Evolutionary conservation across 1,139 yeast genomes (phyloP), one percentile per base, ranked within the genome.

Genomic region (Candida labiduridarum): DNA sequence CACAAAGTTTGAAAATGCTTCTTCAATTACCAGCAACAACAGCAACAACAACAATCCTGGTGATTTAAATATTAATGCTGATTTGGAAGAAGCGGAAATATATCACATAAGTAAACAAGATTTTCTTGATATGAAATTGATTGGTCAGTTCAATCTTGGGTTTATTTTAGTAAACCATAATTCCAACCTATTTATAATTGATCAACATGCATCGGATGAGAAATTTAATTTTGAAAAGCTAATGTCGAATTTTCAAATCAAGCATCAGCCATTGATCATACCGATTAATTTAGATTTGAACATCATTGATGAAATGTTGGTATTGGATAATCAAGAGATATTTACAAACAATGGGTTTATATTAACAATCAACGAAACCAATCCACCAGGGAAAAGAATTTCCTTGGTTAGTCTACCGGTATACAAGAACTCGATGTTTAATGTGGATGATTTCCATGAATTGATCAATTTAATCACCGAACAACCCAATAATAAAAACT

Each of bases 131-230:
- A 92, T 94, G 98, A 67, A 77, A 44, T 68, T 95, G 15, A 81
- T 92, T 9, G 99, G 99, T 0, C 99, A 92, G 66, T 94, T 94
- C 69, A 94, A 94, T 62, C 69, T 88, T 27, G 99, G 99, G 0
- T 94, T 94, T 61, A 89, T 94, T 15, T 68, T 94, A 31, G 96
- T 89, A 4, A 79, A 83, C 1, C 58, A 67, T 30, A 58, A 60
- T 6, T 53, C 55, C 6, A 90, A 89, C 62, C 64, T 94, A 41
- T 91, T 94, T 60, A 92, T 94, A 42, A 79, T 94, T 45, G 99
- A 94, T 65, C 99, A 94, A 67, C 99, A 94, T 70, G 99, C 99
- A 0, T 89, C 96, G 56, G 99, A 94, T 68, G 99, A 94, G 63
- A 94, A 91, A 61, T 89, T 62, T 68, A 94, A 94, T 65, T 94